A percentile compares a stretch with the other conserved stretches of the same genome.
Conservation (phyloP, 164 flowering plant genomes). For the Nymphaea colorata region DNA sequence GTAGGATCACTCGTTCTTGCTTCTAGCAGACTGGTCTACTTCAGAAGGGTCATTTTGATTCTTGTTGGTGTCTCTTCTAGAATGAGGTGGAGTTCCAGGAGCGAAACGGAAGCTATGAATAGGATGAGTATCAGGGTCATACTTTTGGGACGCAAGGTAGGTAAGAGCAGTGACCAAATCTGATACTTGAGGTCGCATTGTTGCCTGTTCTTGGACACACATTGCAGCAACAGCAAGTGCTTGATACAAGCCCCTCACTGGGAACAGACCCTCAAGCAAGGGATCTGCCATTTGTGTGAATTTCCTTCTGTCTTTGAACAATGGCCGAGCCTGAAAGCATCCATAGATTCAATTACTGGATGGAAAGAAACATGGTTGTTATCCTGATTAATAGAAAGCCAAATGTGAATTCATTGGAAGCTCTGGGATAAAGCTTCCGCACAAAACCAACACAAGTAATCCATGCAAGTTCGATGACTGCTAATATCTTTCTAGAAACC, state of each 20-base stretch:
- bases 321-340: constrained; percentile 59
- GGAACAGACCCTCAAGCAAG: constrained; percentile 60
- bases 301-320: constrained; percentile 63
- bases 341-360: neutral
- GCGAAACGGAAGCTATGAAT: constrained; percentile 27
- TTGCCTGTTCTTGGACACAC: constrained; percentile 90
- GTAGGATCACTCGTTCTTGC: neutral
- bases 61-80: constrained; percentile 13
- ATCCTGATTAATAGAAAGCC: neutral
- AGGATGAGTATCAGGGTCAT: constrained; percentile 34
- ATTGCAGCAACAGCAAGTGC: constrained; percentile 94
- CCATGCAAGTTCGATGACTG: neutral
- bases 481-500: no score
- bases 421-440: neutral
- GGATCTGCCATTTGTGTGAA: constrained; percentile 81
- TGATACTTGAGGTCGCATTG: constrained; percentile 64
- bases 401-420: neutral
- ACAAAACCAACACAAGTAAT: neutral
- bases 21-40: neutral
- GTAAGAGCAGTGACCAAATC: constrained; percentile 81
- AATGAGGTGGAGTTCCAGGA: constrained; percentile 34
- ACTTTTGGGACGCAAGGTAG: constrained; percentile 66
- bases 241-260: constrained; percentile 69
- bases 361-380: neutral
- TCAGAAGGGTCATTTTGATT: neutral